Evolutionary conservation across 441 rosid genomes (phyloP), one percentile per base, ranked within the genome.

Genomic region (Pelargonium fulgidum): DNA sequence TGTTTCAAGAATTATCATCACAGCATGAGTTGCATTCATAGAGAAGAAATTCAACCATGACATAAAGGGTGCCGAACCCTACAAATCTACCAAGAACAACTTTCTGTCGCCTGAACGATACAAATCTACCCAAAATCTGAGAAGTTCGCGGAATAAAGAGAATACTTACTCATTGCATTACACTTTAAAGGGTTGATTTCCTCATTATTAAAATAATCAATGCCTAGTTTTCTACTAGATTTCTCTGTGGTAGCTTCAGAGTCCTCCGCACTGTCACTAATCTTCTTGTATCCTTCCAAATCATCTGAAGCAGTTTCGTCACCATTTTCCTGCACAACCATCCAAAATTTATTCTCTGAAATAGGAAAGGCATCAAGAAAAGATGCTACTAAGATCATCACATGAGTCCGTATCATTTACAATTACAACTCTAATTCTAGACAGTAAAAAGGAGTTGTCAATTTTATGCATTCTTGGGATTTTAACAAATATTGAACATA

Each of bases 161-260:
- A 62, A 41, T 4, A 79, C 97, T 78, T 81, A 91, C 97, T 78
- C 86, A 91, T 71, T 14, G 99, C 97, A 79, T 85, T 85, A 67
- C 95, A 80, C 85, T 86, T 89, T 68, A 79, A 73, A 64, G 91
- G 95, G 80, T 86, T 80, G 73, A 76, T 73, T 74, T 89, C 94
- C 73, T 81, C 85, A 68, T 79, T 76, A 62, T 80, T 81, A 81
- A 93, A 93, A 75, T 67, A 80, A 80, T 93, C 97, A 76, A 88
- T 65, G 62, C 96, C 91, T 33, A 62, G 75, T 74, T 79, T 83
- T 74, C 61, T 76, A 61, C 64, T 12, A 10, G 82, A 72, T 67
- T 67, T 65, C 64, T 68, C 65, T 14, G 44, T 59, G 3, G 76
- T 73, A 20, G 70, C 33, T 48, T 62, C 66, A 22, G 72, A 69